These are phyloP conservation scores for Pseudogymnoascus sp. DNA, from an alignment of 2,329 filamentous ascomycete species.

Conservation along the genomic window DNA sequence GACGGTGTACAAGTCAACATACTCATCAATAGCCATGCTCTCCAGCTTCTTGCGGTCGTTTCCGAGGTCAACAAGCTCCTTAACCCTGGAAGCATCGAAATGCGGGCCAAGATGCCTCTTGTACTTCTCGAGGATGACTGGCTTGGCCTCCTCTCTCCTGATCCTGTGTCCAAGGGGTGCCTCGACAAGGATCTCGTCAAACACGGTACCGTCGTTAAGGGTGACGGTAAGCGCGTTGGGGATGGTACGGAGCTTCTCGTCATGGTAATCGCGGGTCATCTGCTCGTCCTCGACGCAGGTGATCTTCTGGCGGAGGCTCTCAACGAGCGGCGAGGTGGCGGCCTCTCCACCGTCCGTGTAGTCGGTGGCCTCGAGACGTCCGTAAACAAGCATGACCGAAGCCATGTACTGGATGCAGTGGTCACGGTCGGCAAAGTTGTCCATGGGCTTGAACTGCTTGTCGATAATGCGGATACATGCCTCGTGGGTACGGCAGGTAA, in stretches of 20 bases:
- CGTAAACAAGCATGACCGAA: conserved; percentile 89
- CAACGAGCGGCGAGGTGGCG: conserved; percentile 80
- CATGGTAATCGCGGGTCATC: conserved; percentile 93
- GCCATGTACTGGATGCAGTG: conserved; percentile 99
- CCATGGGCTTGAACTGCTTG: conserved; percentile 99
- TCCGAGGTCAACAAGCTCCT: conserved; percentile 75
- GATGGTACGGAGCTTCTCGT: conserved; percentile 89
- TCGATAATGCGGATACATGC: conserved; percentile 98
- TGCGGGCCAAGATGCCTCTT: conserved; percentile 84
- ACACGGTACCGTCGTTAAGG: conserved; percentile 84
- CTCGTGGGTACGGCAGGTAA: conserved; percentile 95
- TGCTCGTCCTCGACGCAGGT: conserved; percentile 92
- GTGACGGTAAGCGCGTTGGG: conserved; percentile 94
- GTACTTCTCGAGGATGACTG: conserved; percentile 92
- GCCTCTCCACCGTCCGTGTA: conserved; percentile 91
- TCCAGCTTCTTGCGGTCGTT: conserved; percentile 70
- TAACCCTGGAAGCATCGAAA: conserved; percentile 67
- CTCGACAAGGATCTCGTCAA: conserved; percentile 87
- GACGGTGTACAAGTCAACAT: conserved; percentile 73
- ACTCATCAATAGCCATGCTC: conserved; percentile 78
- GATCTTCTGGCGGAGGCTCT: conserved; percentile 88
- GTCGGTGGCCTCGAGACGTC: conserved; percentile 86
- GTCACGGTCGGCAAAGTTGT: conserved; percentile 99
- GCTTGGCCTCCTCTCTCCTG: conserved; percentile 93
- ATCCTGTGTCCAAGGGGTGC: conserved; percentile 89